Evolutionary conservation across 345 rosid species (phyloP), one percentile per base, ranked within the genome.

Genomic region (Hypericum androsaemum): DNA sequence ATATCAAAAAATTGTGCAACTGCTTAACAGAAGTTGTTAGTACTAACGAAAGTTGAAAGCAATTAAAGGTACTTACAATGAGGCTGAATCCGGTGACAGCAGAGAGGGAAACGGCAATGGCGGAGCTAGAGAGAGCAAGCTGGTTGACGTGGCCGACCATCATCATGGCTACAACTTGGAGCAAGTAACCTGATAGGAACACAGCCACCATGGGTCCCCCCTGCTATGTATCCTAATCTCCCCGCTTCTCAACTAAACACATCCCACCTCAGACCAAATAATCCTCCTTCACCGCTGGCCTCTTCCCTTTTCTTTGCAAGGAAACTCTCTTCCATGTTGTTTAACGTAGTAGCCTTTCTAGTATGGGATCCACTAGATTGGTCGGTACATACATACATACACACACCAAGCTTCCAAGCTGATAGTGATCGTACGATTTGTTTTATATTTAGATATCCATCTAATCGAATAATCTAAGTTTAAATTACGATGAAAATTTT

Each of bases 41-140:
- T n/a, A n/a, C n/a, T n/a, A n/a, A n/a, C n/a, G n/a, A 22, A 22
- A 22, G 32, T 1, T 1, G 32, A 22, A 22, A 22, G 1, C 32
- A 22, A 1, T 22, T 22, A 22, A 22, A 4, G 32, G 32, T 22
- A 22, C 32, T 4, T 22, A 22, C 4, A 4, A 22, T 22, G 32
- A 22, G 32, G 32, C 32, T 22, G 4, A 22, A 22, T 22, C 54
- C 54, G 5, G 41, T 51, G 22, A 51, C 54, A 7, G 11, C n/a
- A 12, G 40, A 51, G 54, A 51, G 38, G 40, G 54, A 51, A 12
- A 51, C 11, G 54, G 54, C 54, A 7, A 51, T 36, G 41, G 54
- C 54, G 2, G 54, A 35, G 54, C 54, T 37, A 37, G 54, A 51
- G 17, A 51, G 54, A 51, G 39, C 12, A 8, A 51, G 54, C 41